A percentile compares a stretch with the other conserved stretches of the same genome.
phyloP scores from a whole-genome alignment of 371 early-diverging fungal species.

The Aphelidium insulamus region DNA sequence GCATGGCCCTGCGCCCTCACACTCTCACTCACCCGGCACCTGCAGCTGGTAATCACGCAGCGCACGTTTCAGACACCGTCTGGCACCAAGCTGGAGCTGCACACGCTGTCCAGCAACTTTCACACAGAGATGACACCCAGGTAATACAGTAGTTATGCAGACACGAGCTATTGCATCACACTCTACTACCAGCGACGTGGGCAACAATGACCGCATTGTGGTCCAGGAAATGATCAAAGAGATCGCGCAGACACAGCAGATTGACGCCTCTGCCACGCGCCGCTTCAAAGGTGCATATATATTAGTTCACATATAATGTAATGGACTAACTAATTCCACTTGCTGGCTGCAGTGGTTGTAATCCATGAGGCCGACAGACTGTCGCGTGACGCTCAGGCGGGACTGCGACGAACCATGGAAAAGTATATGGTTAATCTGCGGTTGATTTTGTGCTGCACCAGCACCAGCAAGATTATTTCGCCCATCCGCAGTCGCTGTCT shows the following conservation, averaged over 20 bases:
- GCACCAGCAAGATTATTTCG: slow-evolving; percentile 74
- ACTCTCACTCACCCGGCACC: neutral
- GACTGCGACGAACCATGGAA: slow-evolving; percentile 97
- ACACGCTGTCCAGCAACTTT: slow-evolving; percentile 68
- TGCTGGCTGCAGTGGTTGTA: slow-evolving; percentile 45
- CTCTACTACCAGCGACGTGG: slow-evolving; percentile 41
- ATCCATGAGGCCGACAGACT: slow-evolving; percentile 92
- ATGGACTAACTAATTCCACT: neutral
- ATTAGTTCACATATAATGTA: neutral
- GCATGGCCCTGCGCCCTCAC: no score
- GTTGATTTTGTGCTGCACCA: slow-evolving; percentile 78
- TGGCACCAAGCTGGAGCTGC: slow-evolving; percentile 57
- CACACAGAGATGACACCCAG: slow-evolving; percentile 83
- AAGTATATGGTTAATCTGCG: slow-evolving; percentile 86
- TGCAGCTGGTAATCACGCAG: slow-evolving; percentile 65
- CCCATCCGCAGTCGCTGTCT: slow-evolving; percentile 94
- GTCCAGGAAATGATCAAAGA: slow-evolving; percentile 95
- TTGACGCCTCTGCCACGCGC: slow-evolving; percentile 52
- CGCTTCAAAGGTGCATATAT: slow-evolving; percentile 52
- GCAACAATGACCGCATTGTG: slow-evolving; percentile 82
- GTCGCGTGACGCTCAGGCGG: slow-evolving; percentile 89
- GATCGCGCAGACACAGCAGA: slow-evolving; percentile 92
- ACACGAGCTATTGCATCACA: slow-evolving; percentile 5
- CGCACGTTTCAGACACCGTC: slow-evolving; percentile 62
- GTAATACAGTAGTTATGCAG: slow-evolving; percentile 16